A percentile compares a stretch with the other conserved stretches of the same genome.
These are phyloP conservation scores for Lepidium aucheri DNA, from an alignment of 345 rosid genomes.

Conservation along the genomic window DNA sequence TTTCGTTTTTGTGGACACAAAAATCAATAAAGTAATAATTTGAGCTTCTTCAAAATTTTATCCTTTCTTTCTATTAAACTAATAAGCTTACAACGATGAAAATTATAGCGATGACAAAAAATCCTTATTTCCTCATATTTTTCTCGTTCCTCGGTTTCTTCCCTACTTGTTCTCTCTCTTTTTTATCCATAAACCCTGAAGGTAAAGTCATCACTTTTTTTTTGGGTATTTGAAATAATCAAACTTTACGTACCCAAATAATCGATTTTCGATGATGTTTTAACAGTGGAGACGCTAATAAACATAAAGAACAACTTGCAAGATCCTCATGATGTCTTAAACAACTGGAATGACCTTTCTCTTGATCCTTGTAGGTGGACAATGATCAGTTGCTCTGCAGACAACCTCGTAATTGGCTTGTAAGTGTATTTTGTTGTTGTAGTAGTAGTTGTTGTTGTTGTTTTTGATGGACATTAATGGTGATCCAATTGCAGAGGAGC, in stretches of 20 bases:
- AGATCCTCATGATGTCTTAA: constrained; percentile 82
- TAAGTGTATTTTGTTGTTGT: constrained; percentile 23
- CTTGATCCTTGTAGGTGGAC: constrained; percentile 99
- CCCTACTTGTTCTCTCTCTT: constrained; percentile 33
- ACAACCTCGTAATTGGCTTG: constrained; percentile 75
- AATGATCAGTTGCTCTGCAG: constrained; percentile 79
- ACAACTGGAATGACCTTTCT: constrained; percentile 89
- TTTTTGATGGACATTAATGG: constrained; percentile 14
- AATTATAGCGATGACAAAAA: background rate
- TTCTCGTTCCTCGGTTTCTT: constrained; percentile 27
- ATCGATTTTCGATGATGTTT: background rate
- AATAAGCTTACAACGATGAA: constrained; percentile 2
- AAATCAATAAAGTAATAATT: constrained; percentile 32
- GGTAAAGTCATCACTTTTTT: constrained; percentile 30
- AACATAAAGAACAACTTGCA: constrained; percentile 43
- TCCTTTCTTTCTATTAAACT: constrained; percentile 2
- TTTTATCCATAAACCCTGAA: constrained; percentile 82
- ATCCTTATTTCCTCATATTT: constrained; percentile 15
- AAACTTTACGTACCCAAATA: background rate
- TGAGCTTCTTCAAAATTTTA: background rate
- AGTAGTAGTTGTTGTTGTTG: background rate
- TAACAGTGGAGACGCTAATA: constrained; percentile 75
- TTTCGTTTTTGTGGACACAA: constrained; percentile 12
- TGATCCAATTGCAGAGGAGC: constrained; percentile 50
- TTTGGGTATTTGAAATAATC: background rate